A percentile compares a stretch with the other conserved stretches of the same genome.
phyloP scores from a whole-genome alignment of 306 rosid genomes.

The Biancaea sappan region DNA sequence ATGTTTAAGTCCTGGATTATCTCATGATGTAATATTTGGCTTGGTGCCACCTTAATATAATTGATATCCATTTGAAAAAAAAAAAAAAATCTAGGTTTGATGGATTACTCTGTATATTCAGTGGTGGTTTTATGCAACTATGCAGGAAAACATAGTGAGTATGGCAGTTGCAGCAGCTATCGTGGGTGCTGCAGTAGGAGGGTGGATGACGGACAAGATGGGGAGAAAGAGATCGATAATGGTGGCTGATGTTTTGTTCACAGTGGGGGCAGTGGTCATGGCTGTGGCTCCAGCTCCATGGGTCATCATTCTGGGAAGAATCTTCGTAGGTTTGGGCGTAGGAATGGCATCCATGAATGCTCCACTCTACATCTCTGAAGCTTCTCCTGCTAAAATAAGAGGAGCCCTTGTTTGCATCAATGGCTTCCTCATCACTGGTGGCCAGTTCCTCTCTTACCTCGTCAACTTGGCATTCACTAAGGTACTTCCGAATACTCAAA shows the following conservation, averaged over 20 bases:
- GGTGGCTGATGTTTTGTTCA: constrained; percentile 65
- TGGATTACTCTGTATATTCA: no score
- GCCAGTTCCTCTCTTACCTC: constrained; percentile 80
- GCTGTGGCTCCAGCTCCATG: constrained; percentile 70
- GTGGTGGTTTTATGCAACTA: not conserved
- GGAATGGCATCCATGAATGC: constrained; percentile 95
- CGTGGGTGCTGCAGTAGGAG: constrained; percentile 92
- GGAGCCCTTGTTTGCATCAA: constrained; percentile 85
- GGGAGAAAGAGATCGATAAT: constrained; percentile 71
- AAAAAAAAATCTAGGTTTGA: no score
- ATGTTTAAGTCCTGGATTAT: no score
- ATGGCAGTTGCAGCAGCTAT: constrained; percentile 92
- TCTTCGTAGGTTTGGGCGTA: constrained; percentile 83
- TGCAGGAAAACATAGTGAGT: constrained; percentile 85
- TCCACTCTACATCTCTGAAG: constrained; percentile 86
- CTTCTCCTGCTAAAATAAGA: constrained; percentile 80
- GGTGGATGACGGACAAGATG: constrained; percentile 73
- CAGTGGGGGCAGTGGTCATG: constrained; percentile 68
- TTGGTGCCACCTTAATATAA: no score
- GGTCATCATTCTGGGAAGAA: constrained; percentile 72
- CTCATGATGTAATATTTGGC: no score
- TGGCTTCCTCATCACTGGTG: constrained; percentile 74
- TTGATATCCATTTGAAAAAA: no score
- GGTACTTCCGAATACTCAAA: no score
- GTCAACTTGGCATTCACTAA: constrained; percentile 76